Conservation (phyloP, 75 land plant genomes). For the Cupressus sempervirens region DNA sequence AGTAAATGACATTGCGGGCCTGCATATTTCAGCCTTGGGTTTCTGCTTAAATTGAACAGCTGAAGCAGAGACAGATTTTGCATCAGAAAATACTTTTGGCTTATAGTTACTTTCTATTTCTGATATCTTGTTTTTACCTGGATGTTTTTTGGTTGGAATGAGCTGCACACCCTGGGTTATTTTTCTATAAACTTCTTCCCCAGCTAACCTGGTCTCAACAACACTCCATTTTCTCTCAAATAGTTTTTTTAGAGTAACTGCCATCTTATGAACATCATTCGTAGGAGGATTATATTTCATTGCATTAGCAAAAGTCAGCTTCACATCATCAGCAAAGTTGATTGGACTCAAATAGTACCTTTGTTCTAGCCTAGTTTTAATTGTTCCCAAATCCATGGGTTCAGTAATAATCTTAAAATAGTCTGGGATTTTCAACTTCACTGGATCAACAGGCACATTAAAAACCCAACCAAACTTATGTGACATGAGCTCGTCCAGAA, state of each 20-base stretch:
- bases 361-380: slow-evolving; percentile 23
- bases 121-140: slow-evolving; percentile 2
- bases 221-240: slow-evolving; percentile 38
- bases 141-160: slow-evolving; percentile 10
- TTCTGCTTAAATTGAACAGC: neutral
- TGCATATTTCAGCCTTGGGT: neutral
- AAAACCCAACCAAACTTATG: slow-evolving; percentile 41
- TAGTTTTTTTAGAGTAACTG: slow-evolving; percentile 15
- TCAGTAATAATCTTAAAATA: slow-evolving; percentile 27
- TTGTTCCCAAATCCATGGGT: slow-evolving; percentile 47
- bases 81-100: slow-evolving; percentile 8
- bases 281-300: slow-evolving; percentile 46
- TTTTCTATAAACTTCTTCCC: slow-evolving; percentile 18
- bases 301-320: slow-evolving; percentile 38
- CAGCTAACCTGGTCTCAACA: slow-evolving; percentile 26
- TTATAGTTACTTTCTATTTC: slow-evolving; percentile 20
- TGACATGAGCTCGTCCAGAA: slow-evolving; percentile 32
- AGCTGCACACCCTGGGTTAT: slow-evolving; percentile 16
- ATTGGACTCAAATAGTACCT: slow-evolving; percentile 17
- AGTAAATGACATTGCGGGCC: neutral
- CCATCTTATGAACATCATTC: slow-evolving; percentile 41
- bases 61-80: slow-evolving; percentile 10
- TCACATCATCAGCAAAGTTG: slow-evolving; percentile 39
- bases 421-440: slow-evolving; percentile 32
- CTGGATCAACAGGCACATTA: slow-evolving; percentile 35